Base-by-base conservation (phyloP, 768 basidiomycete species). In the Serendipita sp. region DNA sequence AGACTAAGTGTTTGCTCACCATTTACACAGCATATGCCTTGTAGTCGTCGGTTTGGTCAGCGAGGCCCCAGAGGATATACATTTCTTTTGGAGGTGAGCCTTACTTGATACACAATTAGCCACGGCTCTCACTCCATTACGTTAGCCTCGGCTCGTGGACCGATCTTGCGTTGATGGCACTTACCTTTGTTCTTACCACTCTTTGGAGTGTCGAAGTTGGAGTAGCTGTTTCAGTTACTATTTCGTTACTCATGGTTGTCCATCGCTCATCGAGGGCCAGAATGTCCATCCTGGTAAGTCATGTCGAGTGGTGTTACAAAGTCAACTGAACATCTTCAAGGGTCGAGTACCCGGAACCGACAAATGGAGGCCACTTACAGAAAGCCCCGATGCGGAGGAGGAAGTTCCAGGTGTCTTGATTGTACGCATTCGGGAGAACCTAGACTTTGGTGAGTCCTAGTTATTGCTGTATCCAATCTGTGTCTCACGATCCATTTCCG, bases 151-250 rank as follows among this genome's bases (percentile, higher is more conserved):
- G 81, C n/a, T 89, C 95, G n/a, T 94, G 90, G 89, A 82, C 83
- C 41, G 95, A 98, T 70, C 76, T 95, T 53, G 74, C 81, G 3
- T 81, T 98, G 69, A 92, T 97, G 87, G 74, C 76, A 22, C 78
- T 93, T 60, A 97, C 96, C 0, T 96, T 98, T 73, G 68, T 85
- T 65, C 81, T 90, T 61, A 92, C 91, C 1, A 83, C 96, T 62
- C 72, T 96, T 24, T 93, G 90, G 83, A 84, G 86, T 66, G 84
- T 98, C 62, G 93, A 98, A 76, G 84, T 90, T 62, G 95, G 95
- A 14, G 84, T 98, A 44, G 82, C 88, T n/a, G 84, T 89, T 67
- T 89, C 89, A 66, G 76, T 97, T 65, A 82, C 92, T 43, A 82
- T 93, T 63, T 92, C 92, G 33, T 78, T 98, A 42, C 75, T 97